These are phyloP conservation scores for Lasiosphaeria hispida DNA, from an alignment of 495 filamentous ascomycete genomes.

Conservation along the genomic window DNA sequence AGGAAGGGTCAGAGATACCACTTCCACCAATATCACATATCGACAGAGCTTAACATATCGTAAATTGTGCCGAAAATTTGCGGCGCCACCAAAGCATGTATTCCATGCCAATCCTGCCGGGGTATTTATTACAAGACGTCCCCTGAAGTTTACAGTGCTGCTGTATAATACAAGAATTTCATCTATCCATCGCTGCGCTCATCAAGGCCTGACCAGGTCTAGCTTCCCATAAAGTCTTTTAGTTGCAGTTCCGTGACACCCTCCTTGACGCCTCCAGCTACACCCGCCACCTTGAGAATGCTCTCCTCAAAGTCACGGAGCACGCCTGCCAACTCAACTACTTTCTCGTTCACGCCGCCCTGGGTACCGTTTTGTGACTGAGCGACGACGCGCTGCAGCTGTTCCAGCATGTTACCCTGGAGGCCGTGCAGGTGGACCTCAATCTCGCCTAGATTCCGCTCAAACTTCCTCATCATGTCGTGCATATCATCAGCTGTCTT, in stretches of 20 bases:
- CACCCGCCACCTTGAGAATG: slow-evolving; percentile 70
- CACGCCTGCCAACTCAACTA: slow-evolving; percentile 58
- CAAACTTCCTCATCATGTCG: slow-evolving; percentile 62
- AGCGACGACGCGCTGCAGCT: slow-evolving; percentile 65
- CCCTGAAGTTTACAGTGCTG: not conserved
- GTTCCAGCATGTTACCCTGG: slow-evolving; percentile 64
- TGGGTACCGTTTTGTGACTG: slow-evolving; percentile 47
- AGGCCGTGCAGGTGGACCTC: slow-evolving; percentile 78
- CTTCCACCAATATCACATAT: slow-evolving; percentile 8
- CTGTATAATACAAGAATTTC: not conserved
- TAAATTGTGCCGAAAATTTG: not conserved
- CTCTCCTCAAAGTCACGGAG: slow-evolving; percentile 75
- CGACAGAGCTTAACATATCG: too few species aligned
- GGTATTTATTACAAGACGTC: slow-evolving; percentile 5
- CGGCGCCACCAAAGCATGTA: not conserved
- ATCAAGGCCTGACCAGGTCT: not conserved
- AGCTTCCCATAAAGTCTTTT: slow-evolving; percentile 47
- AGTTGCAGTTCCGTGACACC: slow-evolving; percentile 65
- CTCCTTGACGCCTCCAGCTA: slow-evolving; percentile 67
- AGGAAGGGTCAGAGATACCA: slow-evolving; percentile 25
- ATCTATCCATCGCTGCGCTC: too few species aligned
- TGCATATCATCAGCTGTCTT: slow-evolving; percentile 70
- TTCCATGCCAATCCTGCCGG: not conserved
- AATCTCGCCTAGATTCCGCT: slow-evolving; percentile 71
- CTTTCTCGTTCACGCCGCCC: slow-evolving; percentile 39